Percentiles rank a stretch among this genome's conserved stretches.
Conservation (phyloP, 169 alveolate genomes). For the Plasmodium fragile region DNA sequence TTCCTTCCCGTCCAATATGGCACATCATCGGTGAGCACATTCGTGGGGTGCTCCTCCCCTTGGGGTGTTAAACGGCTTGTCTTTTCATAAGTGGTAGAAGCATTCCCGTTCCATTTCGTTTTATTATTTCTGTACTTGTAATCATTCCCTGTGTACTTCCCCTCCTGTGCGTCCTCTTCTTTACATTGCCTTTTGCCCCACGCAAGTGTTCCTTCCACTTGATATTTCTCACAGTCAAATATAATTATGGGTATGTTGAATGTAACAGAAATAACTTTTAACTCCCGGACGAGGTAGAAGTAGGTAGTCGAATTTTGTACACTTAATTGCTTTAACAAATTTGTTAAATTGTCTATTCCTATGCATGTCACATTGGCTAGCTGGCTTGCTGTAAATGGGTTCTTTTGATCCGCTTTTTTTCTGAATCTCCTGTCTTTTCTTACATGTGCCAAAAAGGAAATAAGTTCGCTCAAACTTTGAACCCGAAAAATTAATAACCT, state of each 20-base stretch:
- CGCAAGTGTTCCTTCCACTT: background rate
- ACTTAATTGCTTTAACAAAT: slow-evolving; percentile 21
- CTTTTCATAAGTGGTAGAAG: background rate
- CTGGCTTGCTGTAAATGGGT: background rate
- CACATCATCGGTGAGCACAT: background rate
- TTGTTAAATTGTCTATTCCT: slow-evolving; percentile 45
- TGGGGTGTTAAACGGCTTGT: background rate
- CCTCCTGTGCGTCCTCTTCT: background rate
- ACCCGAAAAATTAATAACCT: slow-evolving; percentile 26
- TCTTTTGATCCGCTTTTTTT: slow-evolving; percentile 10
- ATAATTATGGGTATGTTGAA: slow-evolving; percentile 28
- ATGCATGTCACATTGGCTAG: slow-evolving; percentile 18
- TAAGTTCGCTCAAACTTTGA: slow-evolving; percentile 14
- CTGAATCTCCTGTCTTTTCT: background rate
- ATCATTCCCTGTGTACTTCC: background rate
- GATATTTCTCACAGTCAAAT: slow-evolving; percentile 21
- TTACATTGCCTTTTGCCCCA: background rate
- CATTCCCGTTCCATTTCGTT: background rate
- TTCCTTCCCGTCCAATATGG: background rate
- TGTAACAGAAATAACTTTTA: slow-evolving; percentile 9
- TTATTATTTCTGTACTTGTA: background rate
- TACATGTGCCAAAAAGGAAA: slow-evolving; percentile 17
- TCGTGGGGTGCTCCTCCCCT: background rate
- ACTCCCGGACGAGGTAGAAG: slow-evolving; percentile 46
- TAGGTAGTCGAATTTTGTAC: background rate